phyloP scores from a whole-genome alignment of 2,329 filamentous ascomycete species.

The Aquanectria penicillioides region DNA sequence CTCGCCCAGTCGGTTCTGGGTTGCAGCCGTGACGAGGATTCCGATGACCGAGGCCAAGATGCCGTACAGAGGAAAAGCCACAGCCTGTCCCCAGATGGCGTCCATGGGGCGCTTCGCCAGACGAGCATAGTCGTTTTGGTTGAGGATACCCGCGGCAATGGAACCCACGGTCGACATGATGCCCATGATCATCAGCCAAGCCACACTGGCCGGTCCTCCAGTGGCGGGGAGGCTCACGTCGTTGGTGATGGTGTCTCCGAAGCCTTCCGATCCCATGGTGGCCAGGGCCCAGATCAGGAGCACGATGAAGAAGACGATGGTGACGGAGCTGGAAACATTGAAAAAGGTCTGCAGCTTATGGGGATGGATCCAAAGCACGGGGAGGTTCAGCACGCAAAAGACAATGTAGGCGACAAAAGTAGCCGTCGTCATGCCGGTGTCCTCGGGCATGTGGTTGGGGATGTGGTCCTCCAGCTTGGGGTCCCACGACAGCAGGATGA shows the following conservation, averaged over 20 bases:
- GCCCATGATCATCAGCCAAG: slow-evolving; percentile 51
- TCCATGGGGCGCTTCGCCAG: slow-evolving; percentile 45
- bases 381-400: slow-evolving; percentile 55
- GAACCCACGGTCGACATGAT: slow-evolving; percentile 50
- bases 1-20: slow-evolving; percentile 49
- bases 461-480: slow-evolving; percentile 54
- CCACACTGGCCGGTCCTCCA: slow-evolving; percentile 43
- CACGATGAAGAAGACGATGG: slow-evolving; percentile 53
- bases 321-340: slow-evolving; percentile 50
- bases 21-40: slow-evolving; percentile 53
- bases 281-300: slow-evolving; percentile 56
- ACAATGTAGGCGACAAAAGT: slow-evolving; percentile 56
- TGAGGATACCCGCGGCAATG: slow-evolving; percentile 51
- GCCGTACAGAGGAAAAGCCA: slow-evolving; percentile 50
- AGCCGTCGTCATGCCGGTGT: slow-evolving; percentile 56
- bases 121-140: slow-evolving; percentile 52
- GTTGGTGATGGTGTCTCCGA: slow-evolving; percentile 47
- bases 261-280: slow-evolving; percentile 53
- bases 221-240: slow-evolving; percentile 36
- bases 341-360: slow-evolving; percentile 56
- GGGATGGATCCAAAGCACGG: slow-evolving; percentile 56
- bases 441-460: slow-evolving; percentile 51
- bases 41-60: slow-evolving; percentile 50
- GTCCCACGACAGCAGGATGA: slow-evolving; percentile 57
- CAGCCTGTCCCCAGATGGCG: slow-evolving; percentile 48